Evolutionary conservation across 306 rosid genomes (phyloP).

Genomic region (Astragalus glycyphyllos): DNA sequence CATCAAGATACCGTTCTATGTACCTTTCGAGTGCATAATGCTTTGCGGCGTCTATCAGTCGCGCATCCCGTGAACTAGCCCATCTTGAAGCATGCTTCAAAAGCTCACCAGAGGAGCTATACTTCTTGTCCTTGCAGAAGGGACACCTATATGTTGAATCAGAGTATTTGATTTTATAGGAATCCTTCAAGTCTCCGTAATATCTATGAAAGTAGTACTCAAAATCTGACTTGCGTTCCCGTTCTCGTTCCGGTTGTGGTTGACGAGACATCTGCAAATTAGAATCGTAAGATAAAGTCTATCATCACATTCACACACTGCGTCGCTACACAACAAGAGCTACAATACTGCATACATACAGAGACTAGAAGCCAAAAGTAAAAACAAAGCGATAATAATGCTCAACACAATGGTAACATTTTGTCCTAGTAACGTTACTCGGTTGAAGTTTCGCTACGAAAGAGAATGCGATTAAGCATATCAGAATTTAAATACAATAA

Average conservation of each 20-base stretch:
- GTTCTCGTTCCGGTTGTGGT: too few relatives aligned
- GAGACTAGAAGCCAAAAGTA: background rate
- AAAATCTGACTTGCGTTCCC: conserved; percentile 48
- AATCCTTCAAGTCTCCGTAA: conserved; percentile 52
- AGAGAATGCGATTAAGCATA: too few relatives aligned
- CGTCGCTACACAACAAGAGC: background rate
- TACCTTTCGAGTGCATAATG: conserved; percentile 69
- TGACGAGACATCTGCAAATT: conserved; percentile 45
- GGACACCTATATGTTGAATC: conserved; percentile 67
- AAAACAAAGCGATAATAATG: too few relatives aligned
- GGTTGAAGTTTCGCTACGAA: too few relatives aligned
- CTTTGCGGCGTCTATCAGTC: conserved; percentile 52
- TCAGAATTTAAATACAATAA: too few relatives aligned
- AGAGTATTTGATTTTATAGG: conserved; percentile 43
- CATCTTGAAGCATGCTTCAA: conserved; percentile 56
- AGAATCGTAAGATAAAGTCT: background rate
- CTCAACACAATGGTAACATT: too few relatives aligned
- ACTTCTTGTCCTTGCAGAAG: conserved; percentile 55
- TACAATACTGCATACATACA: background rate
- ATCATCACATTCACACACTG: background rate
- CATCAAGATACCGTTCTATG: conserved; percentile 34
- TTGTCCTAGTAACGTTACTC: too few relatives aligned
- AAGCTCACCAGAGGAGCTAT: conserved; percentile 54
- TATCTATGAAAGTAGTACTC: conserved; percentile 43
- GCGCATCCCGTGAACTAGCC: conserved; percentile 36